Conservation (phyloP, 495 filamentous ascomycete genomes). For the Tuber calosporum region DNA sequence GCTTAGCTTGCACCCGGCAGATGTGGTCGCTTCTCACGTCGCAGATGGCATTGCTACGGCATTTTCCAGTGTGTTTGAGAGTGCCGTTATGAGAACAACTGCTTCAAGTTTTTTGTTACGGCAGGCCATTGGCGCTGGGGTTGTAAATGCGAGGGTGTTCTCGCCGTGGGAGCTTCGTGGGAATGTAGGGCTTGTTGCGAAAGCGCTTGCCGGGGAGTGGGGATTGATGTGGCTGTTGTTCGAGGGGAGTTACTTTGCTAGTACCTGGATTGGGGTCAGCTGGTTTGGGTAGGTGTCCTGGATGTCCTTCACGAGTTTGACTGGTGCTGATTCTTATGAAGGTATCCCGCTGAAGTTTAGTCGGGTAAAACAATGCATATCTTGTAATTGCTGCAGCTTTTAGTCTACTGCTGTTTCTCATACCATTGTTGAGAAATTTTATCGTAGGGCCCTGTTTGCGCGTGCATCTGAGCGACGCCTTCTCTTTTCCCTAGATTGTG, state of each 20-base stretch:
- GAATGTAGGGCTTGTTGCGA: slow-evolving; percentile 23
- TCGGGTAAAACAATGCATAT: background rate
- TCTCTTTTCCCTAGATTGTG: background rate
- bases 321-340: background rate
- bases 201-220: slow-evolving; percentile 37
- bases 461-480: background rate
- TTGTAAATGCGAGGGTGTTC: slow-evolving; percentile 19
- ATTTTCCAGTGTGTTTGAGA: slow-evolving; percentile 30
- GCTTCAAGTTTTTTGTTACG: slow-evolving; percentile 30
- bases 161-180: slow-evolving; percentile 28
- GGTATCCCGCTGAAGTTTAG: background rate
- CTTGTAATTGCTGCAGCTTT: background rate
- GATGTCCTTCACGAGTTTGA: background rate
- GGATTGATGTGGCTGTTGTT: slow-evolving; percentile 38
- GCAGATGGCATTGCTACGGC: slow-evolving; percentile 39
- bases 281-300: slow-evolving; percentile 35
- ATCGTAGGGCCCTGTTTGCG: background rate
- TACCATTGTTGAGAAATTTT: background rate
- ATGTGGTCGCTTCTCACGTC: slow-evolving; percentile 31
- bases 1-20: slow-evolving; percentile 36
- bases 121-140: slow-evolving; percentile 10
- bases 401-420: background rate
- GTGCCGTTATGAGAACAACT: slow-evolving; percentile 32
- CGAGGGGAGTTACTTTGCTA: slow-evolving; percentile 35
- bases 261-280: slow-evolving; percentile 28